Percentiles rank a stretch among this genome's conserved stretches.
phyloP scores from a whole-genome alignment of 805 yeast genomes.

The Dipodascopsis uninucleata region DNA sequence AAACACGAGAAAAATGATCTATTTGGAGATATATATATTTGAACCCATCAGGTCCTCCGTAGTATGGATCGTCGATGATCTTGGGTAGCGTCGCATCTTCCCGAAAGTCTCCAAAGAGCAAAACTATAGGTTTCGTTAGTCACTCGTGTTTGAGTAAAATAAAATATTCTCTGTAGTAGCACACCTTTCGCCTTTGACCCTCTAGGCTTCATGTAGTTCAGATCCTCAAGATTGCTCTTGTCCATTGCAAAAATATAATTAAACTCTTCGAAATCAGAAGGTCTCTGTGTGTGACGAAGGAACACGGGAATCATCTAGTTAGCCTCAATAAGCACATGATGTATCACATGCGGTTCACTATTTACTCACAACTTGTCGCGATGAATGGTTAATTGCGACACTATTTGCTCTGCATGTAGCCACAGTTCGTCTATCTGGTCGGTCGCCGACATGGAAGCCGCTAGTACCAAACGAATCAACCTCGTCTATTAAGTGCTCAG shows the following conservation, averaged over 20 bases:
- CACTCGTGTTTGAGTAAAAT: too few species aligned
- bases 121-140: slow-evolving; percentile 48
- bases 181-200: slow-evolving; percentile 32
- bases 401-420: slow-evolving; percentile 65
- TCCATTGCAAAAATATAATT: slow-evolving; percentile 63
- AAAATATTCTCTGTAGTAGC: too few species aligned
- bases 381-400: slow-evolving; percentile 69
- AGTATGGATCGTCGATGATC: slow-evolving; percentile 86
- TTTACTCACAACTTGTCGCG: slow-evolving; percentile 56
- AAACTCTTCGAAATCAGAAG: slow-evolving; percentile 44
- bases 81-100: slow-evolving; percentile 47
- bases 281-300: slow-evolving; percentile 11
- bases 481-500: slow-evolving; percentile 5
- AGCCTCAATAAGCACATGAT: slow-evolving; percentile 63
- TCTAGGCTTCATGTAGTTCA: slow-evolving; percentile 44
- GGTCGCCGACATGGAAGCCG: slow-evolving; percentile 76
- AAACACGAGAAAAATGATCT: slow-evolving; percentile 67
- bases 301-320: slow-evolving; percentile 55
- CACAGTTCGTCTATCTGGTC: slow-evolving; percentile 73
- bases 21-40: slow-evolving; percentile 75
- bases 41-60: slow-evolving; percentile 82
- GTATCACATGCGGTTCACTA: slow-evolving; percentile 36
- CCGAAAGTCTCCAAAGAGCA: slow-evolving; percentile 79
- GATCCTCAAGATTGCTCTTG: slow-evolving; percentile 44
- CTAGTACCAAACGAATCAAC: slow-evolving; percentile 88